Evolutionary conservation across 2,329 filamentous ascomycete species (phyloP).

Genomic region (Neopestalotiopsis clavispora): DNA sequence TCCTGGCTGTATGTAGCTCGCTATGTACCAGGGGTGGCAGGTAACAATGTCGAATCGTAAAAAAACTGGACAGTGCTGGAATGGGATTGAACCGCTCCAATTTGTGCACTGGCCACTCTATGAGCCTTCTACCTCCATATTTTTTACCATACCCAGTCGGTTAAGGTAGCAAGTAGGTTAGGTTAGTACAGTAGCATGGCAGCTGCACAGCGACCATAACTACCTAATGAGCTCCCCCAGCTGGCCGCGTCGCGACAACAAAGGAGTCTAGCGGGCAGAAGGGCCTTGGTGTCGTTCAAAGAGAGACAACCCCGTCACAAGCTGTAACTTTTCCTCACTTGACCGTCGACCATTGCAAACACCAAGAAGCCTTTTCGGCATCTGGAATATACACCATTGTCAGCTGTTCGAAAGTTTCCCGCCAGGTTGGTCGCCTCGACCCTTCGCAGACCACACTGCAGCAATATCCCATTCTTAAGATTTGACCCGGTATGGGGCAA

Average conservation of each 20-base stretch:
- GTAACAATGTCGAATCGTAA: background rate
- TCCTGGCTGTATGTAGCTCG: too few species aligned
- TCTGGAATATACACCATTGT: background rate
- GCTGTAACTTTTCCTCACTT: background rate
- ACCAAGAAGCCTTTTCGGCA: background rate
- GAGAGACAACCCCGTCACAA: background rate
- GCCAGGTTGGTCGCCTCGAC: background rate
- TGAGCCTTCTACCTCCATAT: background rate
- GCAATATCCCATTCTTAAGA: constrained; percentile 6
- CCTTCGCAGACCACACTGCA: background rate
- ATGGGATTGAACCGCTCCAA: background rate
- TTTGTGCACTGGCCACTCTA: background rate
- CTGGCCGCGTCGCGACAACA: background rate
- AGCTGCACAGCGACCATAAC: background rate
- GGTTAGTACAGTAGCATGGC: too few species aligned
- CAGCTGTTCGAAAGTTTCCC: background rate
- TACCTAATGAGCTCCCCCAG: background rate
- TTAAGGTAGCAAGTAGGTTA: too few species aligned
- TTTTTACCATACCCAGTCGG: background rate
- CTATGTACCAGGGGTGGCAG: background rate
- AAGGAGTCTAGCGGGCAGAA: background rate
- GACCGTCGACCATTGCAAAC: background rate
- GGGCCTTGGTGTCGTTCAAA: background rate
- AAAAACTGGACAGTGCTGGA: background rate
- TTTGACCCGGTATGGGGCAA: constrained; percentile 53